Conservation (phyloP, 768 basidiomycete species). For the Xerocomus brunneocitrinus region DNA sequence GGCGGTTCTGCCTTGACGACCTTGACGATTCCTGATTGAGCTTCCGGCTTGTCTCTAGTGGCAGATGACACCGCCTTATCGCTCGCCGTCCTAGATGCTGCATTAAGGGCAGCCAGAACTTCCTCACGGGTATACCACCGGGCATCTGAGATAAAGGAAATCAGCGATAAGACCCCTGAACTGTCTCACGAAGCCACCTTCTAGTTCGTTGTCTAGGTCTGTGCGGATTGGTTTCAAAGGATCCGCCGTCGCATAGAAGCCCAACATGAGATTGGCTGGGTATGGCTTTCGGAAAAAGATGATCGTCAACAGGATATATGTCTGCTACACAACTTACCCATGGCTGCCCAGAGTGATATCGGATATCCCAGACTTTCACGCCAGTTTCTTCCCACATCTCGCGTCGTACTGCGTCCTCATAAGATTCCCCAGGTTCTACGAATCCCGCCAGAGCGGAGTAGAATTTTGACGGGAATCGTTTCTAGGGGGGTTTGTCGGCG, state of each 20-base stretch:
- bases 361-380: conserved; percentile 75
- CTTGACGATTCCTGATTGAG: conserved; percentile 13
- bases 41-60: conserved; percentile 20
- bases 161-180: not conserved
- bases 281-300: conserved; percentile 56
- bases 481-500: conserved; percentile 33
- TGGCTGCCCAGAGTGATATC: conserved; percentile 83
- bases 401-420: conserved; percentile 88
- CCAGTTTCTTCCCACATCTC: conserved; percentile 98
- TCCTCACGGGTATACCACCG: conserved; percentile 82
- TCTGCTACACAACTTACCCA: conserved; percentile 52
- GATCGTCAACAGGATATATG: not conserved
- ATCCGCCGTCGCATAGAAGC: conserved; percentile 80
- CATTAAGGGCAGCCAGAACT: conserved; percentile 52
- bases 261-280: conserved; percentile 87
- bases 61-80: conserved; percentile 20
- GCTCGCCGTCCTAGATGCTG: conserved; percentile 24
- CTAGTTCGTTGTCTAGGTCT: conserved; percentile 95
- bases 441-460: conserved; percentile 94
- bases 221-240: conserved; percentile 66
- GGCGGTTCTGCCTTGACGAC: conserved; percentile 39
- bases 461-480: conserved; percentile 61
- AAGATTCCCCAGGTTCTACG: conserved; percentile 88
- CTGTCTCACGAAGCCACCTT: conserved; percentile 43
- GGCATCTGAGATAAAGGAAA: conserved; percentile 55